These are phyloP conservation scores for Leucocoprinus birnbaumii DNA, from an alignment of 768 basidiomycete species.

Conservation along the genomic window DNA sequence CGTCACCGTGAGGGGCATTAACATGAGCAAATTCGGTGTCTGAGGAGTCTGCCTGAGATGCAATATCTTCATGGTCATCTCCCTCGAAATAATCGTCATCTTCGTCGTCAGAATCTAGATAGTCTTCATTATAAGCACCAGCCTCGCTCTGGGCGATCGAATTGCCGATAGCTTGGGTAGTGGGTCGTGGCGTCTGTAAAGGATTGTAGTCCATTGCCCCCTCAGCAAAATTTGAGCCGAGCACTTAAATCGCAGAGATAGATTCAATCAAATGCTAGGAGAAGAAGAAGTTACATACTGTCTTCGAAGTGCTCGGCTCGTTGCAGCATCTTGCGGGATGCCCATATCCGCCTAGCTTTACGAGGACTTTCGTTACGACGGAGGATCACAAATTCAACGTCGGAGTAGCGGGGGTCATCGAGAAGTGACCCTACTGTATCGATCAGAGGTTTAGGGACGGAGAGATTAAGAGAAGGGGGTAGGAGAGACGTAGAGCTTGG, in stretches of 20 bases:
- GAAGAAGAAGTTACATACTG: conserved; percentile 37
- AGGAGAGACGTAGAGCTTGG: conserved; percentile 46
- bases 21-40: conserved; percentile 7
- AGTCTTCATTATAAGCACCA: conserved; percentile 15
- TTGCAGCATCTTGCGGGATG: conserved; percentile 62
- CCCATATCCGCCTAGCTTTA: conserved; percentile 54
- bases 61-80: conserved; percentile 26
- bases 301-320: conserved; percentile 78
- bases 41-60: conserved; percentile 1
- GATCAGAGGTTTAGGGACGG: conserved; percentile 65
- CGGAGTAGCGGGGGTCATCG: conserved; percentile 82
- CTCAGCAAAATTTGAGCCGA: conserved; percentile 68
- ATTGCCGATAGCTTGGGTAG: conserved; percentile 17
- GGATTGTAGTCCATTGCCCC: conserved; percentile 24
- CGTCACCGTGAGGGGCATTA: conserved; percentile 27
- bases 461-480: conserved; percentile 41
- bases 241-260: conserved; percentile 49
- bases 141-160: conserved; percentile 15
- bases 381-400: conserved; percentile 78
- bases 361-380: conserved; percentile 31
- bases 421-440: conserved; percentile 72
- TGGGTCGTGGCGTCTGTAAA: conserved; percentile 20
- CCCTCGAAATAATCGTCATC: conserved; percentile 53
- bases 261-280: not conserved
- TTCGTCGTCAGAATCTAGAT: conserved; percentile 34